Evolutionary conservation across 495 filamentous ascomycete genomes (phyloP), one percentile per base, ranked within the genome.

Genomic region (Lasiosphaeria ovina): DNA sequence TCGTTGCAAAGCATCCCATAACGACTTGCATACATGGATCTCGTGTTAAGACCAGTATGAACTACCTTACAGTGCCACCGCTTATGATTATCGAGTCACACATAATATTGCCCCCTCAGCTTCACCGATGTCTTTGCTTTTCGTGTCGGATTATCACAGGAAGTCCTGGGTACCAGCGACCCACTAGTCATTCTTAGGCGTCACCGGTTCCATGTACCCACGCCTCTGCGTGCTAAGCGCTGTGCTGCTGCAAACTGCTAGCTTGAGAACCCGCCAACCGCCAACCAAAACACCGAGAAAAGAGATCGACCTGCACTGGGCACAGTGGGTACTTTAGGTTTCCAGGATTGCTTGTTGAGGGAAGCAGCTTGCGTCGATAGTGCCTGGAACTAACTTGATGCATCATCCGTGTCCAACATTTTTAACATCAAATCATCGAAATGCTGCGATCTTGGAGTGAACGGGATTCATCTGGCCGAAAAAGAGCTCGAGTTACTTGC

Each of bases 221-320:
- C 55, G 36, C 4, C 17, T 34, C 45, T 53, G 55, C 59, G 7
- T 57, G 49, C 55, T 62, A 62, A 62, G 60, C 60, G 60, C 60
- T 53, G 38, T 53, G 54, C 7, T 36, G 60, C 54, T 31, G 17
- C 17, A 4, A 7, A n/a, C 38, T 12, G 48, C 51, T 54, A 50
- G 40, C 33, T 54, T 54, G 44, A 35, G 34, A 36, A n/a, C 38
- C 51, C 17, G 45, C 32, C 53, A 51, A 56, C 59, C 51, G 40
- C 51, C 51, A 54, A 36, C 54, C 54, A 51, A 48, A 33, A 36
- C 35, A 47, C 16, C 44, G 44, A 47, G 44, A n/a, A n/a, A 42
- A 7, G 38, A 53, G 31, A 53, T 53, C 51, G 32, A 54, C 11
- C 52, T n/a, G 42, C 38, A 17, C 12, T 32, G 14, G 42, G 54